Evolutionary conservation across 129 eudicot genomes (phyloP), one percentile per base, ranked within the genome.

Genomic region (Saussurea involucrata): DNA sequence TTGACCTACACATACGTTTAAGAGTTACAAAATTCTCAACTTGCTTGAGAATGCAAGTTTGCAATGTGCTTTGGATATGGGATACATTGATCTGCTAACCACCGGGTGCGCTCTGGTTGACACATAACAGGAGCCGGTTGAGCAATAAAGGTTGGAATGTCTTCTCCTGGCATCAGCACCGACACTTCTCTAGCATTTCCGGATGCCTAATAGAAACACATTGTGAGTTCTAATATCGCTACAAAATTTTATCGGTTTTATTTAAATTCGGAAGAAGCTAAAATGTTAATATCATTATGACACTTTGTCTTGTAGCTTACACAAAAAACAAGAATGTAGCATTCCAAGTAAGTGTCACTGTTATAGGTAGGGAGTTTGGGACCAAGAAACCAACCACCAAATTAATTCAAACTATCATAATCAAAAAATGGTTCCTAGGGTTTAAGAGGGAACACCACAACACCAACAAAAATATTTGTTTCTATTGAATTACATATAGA

Each of bases 131-230:
- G 92, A 31, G 86, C 90, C 2, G 90, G 88, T 55, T 88, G 93
- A 25, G 93, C 93, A 24, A 88, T 82, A 68, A 83, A 88, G 34
- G 90, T 88, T 7, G 93, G 93, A 8, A 76, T 78, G 40, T 63
- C 77, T 78, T 88, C 90, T 66, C 93, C 93, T 0, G 93, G 93
- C 93, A 88, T 88, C 69, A 88, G 58, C 20, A 88, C 93, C 0
- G 93, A 83, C n/a, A 88, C 93, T 3, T 85, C 90, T 37, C 69
- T 81, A 5, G 88, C 76, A 64, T 88, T 46, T 46, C 6, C 58
- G 3, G 58, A 37, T 37, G 12, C 44, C 44, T 37, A 37, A 8
- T 37, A 37, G 13, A 8, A 37, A 37, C 44, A 37, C 8, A 37
- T 7, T 0, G 44, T 37, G 9, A 37, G 42, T 36, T 36, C 42